A percentile compares a stretch with the other conserved stretches of the same genome.
Conservation (phyloP, 495 filamentous ascomycete genomes). For the Lasiosphaeris hirsuta region DNA sequence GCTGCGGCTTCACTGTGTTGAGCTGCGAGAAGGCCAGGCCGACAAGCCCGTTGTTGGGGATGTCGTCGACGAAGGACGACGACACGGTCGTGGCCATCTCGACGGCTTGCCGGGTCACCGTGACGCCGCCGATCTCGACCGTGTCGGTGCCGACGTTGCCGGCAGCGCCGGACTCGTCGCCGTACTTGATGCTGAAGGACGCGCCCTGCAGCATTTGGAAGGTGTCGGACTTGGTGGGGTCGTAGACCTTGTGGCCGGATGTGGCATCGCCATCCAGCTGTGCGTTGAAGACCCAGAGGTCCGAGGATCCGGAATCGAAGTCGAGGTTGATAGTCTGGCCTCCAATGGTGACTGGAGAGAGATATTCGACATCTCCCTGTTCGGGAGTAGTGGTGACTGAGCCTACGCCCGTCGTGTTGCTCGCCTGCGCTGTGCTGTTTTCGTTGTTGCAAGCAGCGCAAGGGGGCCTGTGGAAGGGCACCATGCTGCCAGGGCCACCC, state of each 20-base stretch:
- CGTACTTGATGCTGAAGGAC: constrained; percentile 68
- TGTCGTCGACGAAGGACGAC: constrained; percentile 59
- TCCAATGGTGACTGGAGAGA: constrained; percentile 68
- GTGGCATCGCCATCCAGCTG: constrained; percentile 45
- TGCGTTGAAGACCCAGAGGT: constrained; percentile 81
- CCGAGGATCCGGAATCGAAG: constrained; percentile 81
- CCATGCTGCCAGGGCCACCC: constrained; percentile 1
- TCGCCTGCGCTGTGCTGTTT: no score
- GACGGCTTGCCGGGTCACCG: constrained; percentile 63
- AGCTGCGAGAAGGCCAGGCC: constrained; percentile 72
- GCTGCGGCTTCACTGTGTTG: constrained; percentile 65
- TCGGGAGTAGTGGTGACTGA: constrained; percentile 60
- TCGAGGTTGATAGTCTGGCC: constrained; percentile 70
- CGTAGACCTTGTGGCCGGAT: constrained; percentile 57
- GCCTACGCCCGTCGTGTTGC: constrained; percentile 33
- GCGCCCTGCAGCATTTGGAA: constrained; percentile 41
- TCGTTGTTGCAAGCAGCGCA: no score
- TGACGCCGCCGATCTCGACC: constrained; percentile 70
- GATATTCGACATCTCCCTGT: constrained; percentile 62
- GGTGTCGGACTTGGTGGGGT: constrained; percentile 57
- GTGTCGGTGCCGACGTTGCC: constrained; percentile 69
- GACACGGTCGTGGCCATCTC: constrained; percentile 67
- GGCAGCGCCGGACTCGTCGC: constrained; percentile 63
- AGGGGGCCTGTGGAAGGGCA: no score
- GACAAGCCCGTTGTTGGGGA: constrained; percentile 65